Conservation (phyloP, 176 grass and related monocot genomes). For the Rhynchospora pubera region DNA sequence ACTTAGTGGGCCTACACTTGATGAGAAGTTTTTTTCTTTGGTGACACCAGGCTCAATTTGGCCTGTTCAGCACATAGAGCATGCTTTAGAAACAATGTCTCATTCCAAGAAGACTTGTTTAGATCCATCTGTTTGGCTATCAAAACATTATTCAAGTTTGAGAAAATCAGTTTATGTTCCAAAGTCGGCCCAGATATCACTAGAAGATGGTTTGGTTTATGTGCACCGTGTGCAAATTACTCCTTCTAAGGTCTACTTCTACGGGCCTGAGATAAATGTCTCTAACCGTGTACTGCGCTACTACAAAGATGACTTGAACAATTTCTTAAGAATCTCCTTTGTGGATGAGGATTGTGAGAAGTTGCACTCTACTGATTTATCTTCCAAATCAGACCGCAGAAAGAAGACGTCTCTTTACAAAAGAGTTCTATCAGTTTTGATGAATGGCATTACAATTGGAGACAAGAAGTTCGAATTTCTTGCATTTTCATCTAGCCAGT, state of each 20-base stretch:
- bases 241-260: slow-evolving; percentile 86
- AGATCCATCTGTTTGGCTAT: slow-evolving; percentile 60
- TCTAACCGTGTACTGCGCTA: slow-evolving; percentile 74
- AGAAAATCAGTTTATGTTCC: neutral
- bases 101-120: slow-evolving; percentile 54
- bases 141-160: slow-evolving; percentile 32
- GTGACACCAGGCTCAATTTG: slow-evolving; percentile 30
- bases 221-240: slow-evolving; percentile 79
- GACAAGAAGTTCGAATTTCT: slow-evolving; percentile 86
- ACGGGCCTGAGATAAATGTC: slow-evolving; percentile 81
- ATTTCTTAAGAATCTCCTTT: slow-evolving; percentile 83
- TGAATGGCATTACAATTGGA: slow-evolving; percentile 66
- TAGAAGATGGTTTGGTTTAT: slow-evolving; percentile 71
- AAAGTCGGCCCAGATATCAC: slow-evolving; percentile 34
- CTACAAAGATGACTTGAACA: slow-evolving; percentile 46
- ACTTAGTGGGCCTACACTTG: slow-evolving; percentile 65
- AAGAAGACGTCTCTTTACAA: slow-evolving; percentile 47
- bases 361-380: slow-evolving; percentile 64
- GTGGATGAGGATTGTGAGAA: slow-evolving; percentile 82
- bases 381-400: slow-evolving; percentile 34
- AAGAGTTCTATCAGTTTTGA: slow-evolving; percentile 61
- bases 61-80: slow-evolving; percentile 39
- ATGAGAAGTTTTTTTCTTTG: slow-evolving; percentile 40
- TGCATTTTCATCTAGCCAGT: slow-evolving; percentile 92
- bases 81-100: slow-evolving; percentile 60